Evolutionary conservation across 2,329 filamentous ascomycete genomes (phyloP).

Genomic region (Dactylonectria estremocensis): DNA sequence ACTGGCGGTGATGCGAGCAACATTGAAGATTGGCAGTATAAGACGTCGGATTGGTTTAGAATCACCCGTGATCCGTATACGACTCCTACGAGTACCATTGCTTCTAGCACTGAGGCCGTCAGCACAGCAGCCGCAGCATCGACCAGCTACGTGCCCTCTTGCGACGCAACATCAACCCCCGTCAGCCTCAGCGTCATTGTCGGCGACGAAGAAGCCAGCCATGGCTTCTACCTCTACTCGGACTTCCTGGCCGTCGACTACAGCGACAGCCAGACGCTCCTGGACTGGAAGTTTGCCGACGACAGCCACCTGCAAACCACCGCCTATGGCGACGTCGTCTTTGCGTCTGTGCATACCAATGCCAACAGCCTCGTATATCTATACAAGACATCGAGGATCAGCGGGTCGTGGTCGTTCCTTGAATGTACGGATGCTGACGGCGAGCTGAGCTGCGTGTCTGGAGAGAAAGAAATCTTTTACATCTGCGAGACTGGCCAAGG

Average conservation of each 20-base stretch:
- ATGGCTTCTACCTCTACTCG: background rate
- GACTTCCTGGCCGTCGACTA: slow-evolving; percentile 4
- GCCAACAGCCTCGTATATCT: slow-evolving; percentile 21
- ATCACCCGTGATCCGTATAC: slow-evolving; percentile 1
- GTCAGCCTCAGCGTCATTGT: background rate
- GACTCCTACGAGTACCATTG: background rate
- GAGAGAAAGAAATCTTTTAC: background rate
- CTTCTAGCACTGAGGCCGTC: background rate
- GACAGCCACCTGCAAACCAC: slow-evolving; percentile 1
- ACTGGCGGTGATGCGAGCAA: slow-evolving; percentile 21
- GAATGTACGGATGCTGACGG: background rate
- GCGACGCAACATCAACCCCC: background rate
- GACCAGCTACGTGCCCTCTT: background rate
- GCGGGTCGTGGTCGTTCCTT: slow-evolving; percentile 5
- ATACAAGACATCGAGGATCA: slow-evolving; percentile 13
- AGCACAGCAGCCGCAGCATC: background rate
- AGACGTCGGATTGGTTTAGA: slow-evolving; percentile 17
- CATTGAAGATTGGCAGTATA: slow-evolving; percentile 23
- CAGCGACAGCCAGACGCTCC: background rate
- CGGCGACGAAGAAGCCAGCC: background rate
- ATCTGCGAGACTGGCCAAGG: background rate
- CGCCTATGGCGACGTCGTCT: background rate
- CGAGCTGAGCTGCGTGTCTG: background rate
- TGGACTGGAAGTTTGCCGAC: background rate
- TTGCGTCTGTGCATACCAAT: slow-evolving; percentile 14